These are phyloP conservation scores for Metschnikowia santaceciliae DNA, from an alignment of 805 yeast species.

Conservation along the genomic window DNA sequence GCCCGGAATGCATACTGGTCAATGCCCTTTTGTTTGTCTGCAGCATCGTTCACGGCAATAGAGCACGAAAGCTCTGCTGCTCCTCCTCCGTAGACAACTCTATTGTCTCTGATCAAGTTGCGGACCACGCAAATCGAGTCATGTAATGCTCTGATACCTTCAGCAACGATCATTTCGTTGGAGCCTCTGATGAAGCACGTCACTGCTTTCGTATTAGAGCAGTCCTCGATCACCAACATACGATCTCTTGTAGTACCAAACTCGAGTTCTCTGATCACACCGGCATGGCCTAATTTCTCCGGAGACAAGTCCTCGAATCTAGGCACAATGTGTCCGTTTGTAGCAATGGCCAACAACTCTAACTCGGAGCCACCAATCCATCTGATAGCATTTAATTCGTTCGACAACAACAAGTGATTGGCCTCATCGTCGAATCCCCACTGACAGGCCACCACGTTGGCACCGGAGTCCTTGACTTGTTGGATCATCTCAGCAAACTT, in stretches of 20 bases:
- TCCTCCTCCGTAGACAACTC: conserved; percentile 99
- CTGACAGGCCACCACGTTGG: conserved; percentile 95
- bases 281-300: conserved; percentile 85
- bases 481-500: conserved; percentile 90
- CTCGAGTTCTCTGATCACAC: conserved; percentile 77
- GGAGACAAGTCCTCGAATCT: conserved; percentile 86
- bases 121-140: conserved; percentile 97
- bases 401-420: conserved; percentile 82
- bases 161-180: conserved; percentile 96
- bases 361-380: conserved; percentile 99
- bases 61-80: conserved; percentile 96
- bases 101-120: conserved; percentile 83
- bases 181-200: conserved; percentile 94
- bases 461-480: conserved; percentile 82
- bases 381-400: conserved; percentile 90
- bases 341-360: conserved; percentile 94
- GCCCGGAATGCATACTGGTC: conserved; percentile 98
- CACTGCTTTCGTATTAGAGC: conserved; percentile 82
- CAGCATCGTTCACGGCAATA: conserved; percentile 83
- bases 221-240: conserved; percentile 91
- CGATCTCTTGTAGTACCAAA: conserved; percentile 96
- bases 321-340: conserved; percentile 95
- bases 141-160: conserved; percentile 92
- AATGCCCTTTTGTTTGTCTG: conserved; percentile 89
- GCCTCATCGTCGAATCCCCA: conserved; percentile 99